Evolutionary conservation across 2,329 filamentous ascomycete genomes (phyloP).

Genomic region (Emmonsiellopsis sp.): DNA sequence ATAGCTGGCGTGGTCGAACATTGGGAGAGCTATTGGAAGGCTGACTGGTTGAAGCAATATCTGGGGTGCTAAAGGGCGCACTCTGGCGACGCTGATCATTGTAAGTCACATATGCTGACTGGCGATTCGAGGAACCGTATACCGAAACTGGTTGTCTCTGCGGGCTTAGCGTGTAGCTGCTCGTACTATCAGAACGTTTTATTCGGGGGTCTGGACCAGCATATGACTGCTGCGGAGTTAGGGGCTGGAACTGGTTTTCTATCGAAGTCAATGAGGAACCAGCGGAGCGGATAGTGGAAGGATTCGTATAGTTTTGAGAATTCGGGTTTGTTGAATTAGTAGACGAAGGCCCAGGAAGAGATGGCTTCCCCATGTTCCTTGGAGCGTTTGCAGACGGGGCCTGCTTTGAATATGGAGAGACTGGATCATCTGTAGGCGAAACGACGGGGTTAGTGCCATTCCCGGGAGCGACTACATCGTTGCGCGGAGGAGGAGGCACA

Average conservation of each 20-base stretch:
- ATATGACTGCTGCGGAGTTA: constrained; percentile 18
- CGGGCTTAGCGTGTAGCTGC: constrained; percentile 22
- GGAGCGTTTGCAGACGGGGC: background rate
- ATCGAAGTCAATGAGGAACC: constrained; percentile 23
- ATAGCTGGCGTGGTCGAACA: constrained; percentile 11
- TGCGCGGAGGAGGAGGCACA: constrained; percentile 3
- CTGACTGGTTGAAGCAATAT: constrained; percentile 12
- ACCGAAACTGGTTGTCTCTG: constrained; percentile 14
- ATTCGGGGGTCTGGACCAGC: constrained; percentile 17
- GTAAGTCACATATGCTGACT: constrained; percentile 15
- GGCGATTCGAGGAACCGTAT: constrained; percentile 20
- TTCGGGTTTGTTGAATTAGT: constrained; percentile 9
- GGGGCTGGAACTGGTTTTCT: constrained; percentile 19
- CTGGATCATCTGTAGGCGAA: constrained; percentile 6
- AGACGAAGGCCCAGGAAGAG: constrained; percentile 6
- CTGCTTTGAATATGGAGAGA: constrained; percentile 6
- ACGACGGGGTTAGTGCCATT: constrained; percentile 22
- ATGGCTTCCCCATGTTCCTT: background rate
- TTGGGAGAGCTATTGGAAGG: constrained; percentile 4
- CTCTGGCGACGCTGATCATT: constrained; percentile 10
- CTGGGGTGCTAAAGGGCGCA: constrained; percentile 11
- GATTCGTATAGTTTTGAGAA: constrained; percentile 8
- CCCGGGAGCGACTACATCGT: constrained; percentile 11
- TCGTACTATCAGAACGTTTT: constrained; percentile 19
- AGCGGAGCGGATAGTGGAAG: constrained; percentile 7